Evolutionary conservation across 2,329 filamentous ascomycete species (phyloP).

Genomic region (Arthrobotrys conoides): DNA sequence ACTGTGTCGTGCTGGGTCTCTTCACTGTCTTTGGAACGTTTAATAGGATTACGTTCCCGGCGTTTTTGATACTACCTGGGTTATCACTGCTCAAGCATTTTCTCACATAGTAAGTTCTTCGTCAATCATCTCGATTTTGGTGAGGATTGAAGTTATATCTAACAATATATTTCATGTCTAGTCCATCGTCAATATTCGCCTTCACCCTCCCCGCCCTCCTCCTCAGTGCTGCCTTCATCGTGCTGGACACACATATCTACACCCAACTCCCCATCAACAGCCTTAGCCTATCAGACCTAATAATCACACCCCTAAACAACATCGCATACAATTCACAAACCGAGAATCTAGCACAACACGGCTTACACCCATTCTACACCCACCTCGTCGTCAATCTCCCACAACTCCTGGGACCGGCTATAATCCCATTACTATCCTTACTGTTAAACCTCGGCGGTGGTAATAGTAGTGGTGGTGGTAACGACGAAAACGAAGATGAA

Average conservation of each 20-base stretch:
- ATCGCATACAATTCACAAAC: slow-evolving; percentile 70
- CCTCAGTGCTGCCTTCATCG: slow-evolving; percentile 74
- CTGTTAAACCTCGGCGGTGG: slow-evolving; percentile 4
- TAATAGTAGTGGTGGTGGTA: too few species aligned
- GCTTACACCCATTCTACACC: slow-evolving; percentile 71
- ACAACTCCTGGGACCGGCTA: slow-evolving; percentile 71
- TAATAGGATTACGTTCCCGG: slow-evolving; percentile 97
- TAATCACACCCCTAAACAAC: slow-evolving; percentile 72
- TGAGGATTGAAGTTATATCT: slow-evolving; percentile 41
- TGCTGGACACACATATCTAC: slow-evolving; percentile 58
- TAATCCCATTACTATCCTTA: slow-evolving; percentile 68
- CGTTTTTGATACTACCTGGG: slow-evolving; percentile 87
- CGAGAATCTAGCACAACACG: slow-evolving; percentile 71
- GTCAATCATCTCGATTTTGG: background rate
- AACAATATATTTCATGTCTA: slow-evolving; percentile 71
- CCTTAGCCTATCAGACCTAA: slow-evolving; percentile 62
- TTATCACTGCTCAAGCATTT: slow-evolving; percentile 89
- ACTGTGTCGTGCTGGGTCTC: slow-evolving; percentile 81
- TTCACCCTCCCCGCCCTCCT: slow-evolving; percentile 71
- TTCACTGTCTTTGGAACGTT: slow-evolving; percentile 89
- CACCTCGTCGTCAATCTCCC: slow-evolving; percentile 71
- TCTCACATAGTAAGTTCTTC: slow-evolving; percentile 75
- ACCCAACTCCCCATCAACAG: slow-evolving; percentile 36
- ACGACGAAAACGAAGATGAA: slow-evolving; percentile 9
- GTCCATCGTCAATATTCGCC: slow-evolving; percentile 67